Evolutionary conservation across 805 yeast genomes (phyloP).

Genomic region (Starmerella khaoyaiensis): DNA sequence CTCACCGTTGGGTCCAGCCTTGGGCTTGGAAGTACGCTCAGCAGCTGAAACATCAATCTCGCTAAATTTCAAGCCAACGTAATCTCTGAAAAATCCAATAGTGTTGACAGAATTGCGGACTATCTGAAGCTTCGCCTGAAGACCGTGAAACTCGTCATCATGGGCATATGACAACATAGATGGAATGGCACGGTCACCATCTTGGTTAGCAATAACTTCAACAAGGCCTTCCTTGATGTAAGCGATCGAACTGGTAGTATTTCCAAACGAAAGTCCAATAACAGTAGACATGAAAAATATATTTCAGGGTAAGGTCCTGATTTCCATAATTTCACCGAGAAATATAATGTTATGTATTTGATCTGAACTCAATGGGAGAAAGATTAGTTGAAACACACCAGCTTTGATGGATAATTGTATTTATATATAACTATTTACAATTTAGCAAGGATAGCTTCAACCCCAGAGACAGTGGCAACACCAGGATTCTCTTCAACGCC

Average conservation of each 20-base stretch:
- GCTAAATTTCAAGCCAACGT: slow-evolving; percentile 60
- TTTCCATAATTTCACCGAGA: no score
- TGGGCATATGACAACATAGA: slow-evolving; percentile 86
- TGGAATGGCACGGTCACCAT: slow-evolving; percentile 95
- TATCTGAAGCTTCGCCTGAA: slow-evolving; percentile 86
- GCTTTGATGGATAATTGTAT: no score
- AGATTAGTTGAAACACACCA: no score
- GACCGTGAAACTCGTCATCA: slow-evolving; percentile 92
- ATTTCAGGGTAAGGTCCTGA: no score
- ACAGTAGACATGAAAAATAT: slow-evolving; percentile 34
- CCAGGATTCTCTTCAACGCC: slow-evolving; percentile 35
- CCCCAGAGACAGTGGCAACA: slow-evolving; percentile 37
- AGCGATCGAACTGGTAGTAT: slow-evolving; percentile 90
- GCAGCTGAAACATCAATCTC: slow-evolving; percentile 56
- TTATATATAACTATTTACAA: slow-evolving; percentile 19
- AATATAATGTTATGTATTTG: no score
- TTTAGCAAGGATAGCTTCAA: slow-evolving; percentile 33
- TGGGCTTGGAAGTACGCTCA: slow-evolving; percentile 53
- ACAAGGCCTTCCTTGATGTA: slow-evolving; percentile 71
- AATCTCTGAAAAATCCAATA: slow-evolving; percentile 84
- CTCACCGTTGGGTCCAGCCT: slow-evolving; percentile 43
- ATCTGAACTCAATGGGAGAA: no score
- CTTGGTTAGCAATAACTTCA: slow-evolving; percentile 97
- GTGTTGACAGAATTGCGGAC: slow-evolving; percentile 83
- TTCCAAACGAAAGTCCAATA: slow-evolving; percentile 93